Percentiles rank a stretch among this genome's conserved stretches.
Evolutionary conservation across 148 eudicot genomes (phyloP).

Genomic region (Vaccinium vitisidaea): DNA sequence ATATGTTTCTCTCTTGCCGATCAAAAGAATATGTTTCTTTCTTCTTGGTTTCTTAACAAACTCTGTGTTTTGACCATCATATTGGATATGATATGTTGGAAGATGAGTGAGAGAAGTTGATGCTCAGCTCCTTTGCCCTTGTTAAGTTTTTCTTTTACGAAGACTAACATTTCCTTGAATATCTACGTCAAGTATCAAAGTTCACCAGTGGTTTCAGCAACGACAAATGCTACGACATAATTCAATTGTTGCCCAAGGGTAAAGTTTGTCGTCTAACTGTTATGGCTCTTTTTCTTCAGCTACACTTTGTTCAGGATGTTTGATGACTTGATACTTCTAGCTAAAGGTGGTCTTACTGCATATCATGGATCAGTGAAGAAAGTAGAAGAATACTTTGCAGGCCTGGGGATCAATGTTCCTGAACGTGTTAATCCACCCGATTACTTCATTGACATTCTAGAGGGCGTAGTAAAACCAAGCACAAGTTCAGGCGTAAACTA

Average conservation of each 20-base stretch:
- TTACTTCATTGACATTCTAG: conserved; percentile 83
- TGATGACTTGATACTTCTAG: conserved; percentile 87
- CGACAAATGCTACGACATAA: neutral
- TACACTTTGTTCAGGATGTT: conserved; percentile 83
- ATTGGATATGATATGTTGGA: neutral
- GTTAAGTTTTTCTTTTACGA: neutral
- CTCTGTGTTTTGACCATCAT: neutral
- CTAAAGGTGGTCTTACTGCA: conserved; percentile 85
- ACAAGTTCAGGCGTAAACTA: conserved; percentile 46
- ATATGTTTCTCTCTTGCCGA: neutral
- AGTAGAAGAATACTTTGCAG: conserved; percentile 83
- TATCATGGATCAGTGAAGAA: conserved; percentile 83
- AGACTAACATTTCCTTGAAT: neutral
- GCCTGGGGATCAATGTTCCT: conserved; percentile 77
- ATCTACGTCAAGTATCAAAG: neutral
- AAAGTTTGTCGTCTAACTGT: conserved; percentile 12
- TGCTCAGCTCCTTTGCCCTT: neutral
- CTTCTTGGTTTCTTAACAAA: neutral
- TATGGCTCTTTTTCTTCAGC: conserved; percentile 40
- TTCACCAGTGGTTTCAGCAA: conserved; percentile 9
- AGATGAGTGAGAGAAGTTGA: neutral
- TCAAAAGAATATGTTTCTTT: neutral
- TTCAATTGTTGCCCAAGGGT: neutral
- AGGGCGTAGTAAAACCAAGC: conserved; percentile 68
- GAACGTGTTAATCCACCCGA: conserved; percentile 96